Base-by-base conservation (phyloP, 2,329 filamentous ascomycete genomes). In the Didymella glomerata region DNA sequence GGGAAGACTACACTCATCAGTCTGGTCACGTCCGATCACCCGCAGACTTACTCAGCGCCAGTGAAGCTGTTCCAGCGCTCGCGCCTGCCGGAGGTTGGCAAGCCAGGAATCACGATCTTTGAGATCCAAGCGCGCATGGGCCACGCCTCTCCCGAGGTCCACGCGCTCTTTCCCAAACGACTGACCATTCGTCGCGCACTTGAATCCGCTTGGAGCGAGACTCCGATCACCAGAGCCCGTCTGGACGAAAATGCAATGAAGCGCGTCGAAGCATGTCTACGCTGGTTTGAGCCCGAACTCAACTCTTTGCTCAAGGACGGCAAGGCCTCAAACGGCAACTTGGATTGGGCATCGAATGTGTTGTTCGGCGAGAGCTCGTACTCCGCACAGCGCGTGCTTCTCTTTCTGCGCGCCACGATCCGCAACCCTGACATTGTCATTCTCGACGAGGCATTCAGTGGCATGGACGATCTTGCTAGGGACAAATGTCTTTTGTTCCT, bases 1-100 rank as follows among this genome's bases (percentile, higher is more conserved):
- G 95, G 95, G 18, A 99, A 99, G 81, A 99, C 95, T 0, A 99
- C 95, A 0, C 84, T 99, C 38, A 85, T 98, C 27, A 95, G 93
- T 5, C 84, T 99, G 6, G 90, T 99, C 59, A 96, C 92, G 60
- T 98, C 94, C 1, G 95, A 99, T 71, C 95, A 99, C 69, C 95
- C 95, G 0, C 94, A 98, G 76, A 88, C 93, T 0, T 99, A 98
- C 76, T 92, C 91, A 0, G 86, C 93, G 24, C 93, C 94, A 0
- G 89, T 99, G 61, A 89, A 86, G 67, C 83, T 97, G 14, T 98
- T 99, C 73, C 92, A 93, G 0, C 87, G 88, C 22, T 90, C 89
- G 54, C 87, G 95, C 20, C 82, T 97, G 0, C 93, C 94, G 0
- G 86, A 90, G 54, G 85, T 86, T 0, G 90, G 90, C 0, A 76